Evolutionary conservation across 257 asterid species (phyloP).

Genomic region (Datura wrightii): DNA sequence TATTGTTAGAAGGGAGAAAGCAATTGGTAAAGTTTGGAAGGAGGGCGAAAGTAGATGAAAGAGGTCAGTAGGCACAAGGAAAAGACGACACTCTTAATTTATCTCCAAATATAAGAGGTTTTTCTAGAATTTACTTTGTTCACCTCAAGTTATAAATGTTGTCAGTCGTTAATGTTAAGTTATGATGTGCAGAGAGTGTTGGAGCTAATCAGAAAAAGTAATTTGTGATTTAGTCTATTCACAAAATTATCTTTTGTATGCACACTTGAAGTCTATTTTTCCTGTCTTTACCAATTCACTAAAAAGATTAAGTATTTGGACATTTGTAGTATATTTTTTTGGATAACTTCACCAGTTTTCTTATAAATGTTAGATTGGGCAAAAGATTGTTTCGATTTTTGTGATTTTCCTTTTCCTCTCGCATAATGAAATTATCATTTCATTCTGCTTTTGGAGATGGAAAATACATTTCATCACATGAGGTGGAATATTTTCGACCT

Average conservation of each 20-base stretch:
- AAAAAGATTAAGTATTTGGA: not conserved
- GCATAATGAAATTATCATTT: not conserved
- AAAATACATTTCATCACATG: constrained; percentile 1
- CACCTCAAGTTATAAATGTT: not conserved
- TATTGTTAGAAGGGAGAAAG: not conserved
- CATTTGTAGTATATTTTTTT: not conserved
- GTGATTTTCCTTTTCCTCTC: not conserved
- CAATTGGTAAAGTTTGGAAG: not conserved
- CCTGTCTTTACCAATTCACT: not conserved
- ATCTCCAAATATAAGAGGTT: not conserved
- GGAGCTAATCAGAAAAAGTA: not conserved
- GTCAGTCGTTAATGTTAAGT: not conserved
- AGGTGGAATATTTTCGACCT: not conserved
- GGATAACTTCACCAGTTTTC: not conserved
- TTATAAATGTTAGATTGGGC: not conserved
- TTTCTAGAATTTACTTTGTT: not conserved
- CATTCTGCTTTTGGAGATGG: not conserved
- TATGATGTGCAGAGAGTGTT: not conserved
- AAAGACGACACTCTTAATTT: not conserved
- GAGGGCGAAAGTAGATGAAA: constrained; percentile 1
- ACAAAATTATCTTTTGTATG: not conserved
- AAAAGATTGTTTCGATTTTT: not conserved
- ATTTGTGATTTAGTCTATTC: not conserved
- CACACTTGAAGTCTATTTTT: not conserved
- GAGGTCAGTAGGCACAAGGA: not conserved